Percentiles rank a stretch among this genome's conserved stretches.
Conservation (phyloP, 768 basidiomycete species). For the Pleurotus tuber-regium region DNA sequence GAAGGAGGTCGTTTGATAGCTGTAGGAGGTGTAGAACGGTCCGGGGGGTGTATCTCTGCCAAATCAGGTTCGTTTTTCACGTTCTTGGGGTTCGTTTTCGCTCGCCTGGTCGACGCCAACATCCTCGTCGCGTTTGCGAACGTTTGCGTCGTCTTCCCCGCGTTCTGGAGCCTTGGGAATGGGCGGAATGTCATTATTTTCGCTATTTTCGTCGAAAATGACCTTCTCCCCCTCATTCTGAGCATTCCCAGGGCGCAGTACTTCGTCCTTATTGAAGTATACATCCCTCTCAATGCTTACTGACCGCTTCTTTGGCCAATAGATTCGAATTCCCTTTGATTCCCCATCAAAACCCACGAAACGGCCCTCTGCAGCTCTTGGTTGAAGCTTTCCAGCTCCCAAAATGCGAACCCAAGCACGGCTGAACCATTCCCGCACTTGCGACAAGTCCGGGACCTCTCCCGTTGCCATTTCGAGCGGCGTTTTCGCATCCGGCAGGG, state of each 20-base stretch:
- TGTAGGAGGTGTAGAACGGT: neutral
- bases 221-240: conserved; percentile 28
- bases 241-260: conserved; percentile 15
- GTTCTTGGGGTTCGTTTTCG: neutral
- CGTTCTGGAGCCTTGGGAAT: too few relatives aligned
- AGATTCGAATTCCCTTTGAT: conserved; percentile 25
- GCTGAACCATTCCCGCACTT: conserved; percentile 3
- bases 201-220: neutral
- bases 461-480: too few relatives aligned
- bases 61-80: neutral
- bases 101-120: neutral
- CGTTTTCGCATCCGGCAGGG: too few relatives aligned
- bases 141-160: neutral
- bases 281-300: conserved; percentile 26
- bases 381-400: conserved; percentile 19
- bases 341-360: conserved; percentile 25
- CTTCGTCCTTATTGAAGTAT: conserved; percentile 18
- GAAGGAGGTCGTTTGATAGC: too few relatives aligned
- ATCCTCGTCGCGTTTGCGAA: neutral
- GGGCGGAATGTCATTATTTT: too few relatives aligned
- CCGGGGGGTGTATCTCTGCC: neutral
- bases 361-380: conserved; percentile 12
- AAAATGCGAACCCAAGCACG: neutral
- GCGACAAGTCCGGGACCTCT: too few relatives aligned
- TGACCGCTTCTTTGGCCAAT: conserved; percentile 22